Base-by-base conservation (phyloP, 441 rosid species). In the Hypseocharis bilobata region DNA sequence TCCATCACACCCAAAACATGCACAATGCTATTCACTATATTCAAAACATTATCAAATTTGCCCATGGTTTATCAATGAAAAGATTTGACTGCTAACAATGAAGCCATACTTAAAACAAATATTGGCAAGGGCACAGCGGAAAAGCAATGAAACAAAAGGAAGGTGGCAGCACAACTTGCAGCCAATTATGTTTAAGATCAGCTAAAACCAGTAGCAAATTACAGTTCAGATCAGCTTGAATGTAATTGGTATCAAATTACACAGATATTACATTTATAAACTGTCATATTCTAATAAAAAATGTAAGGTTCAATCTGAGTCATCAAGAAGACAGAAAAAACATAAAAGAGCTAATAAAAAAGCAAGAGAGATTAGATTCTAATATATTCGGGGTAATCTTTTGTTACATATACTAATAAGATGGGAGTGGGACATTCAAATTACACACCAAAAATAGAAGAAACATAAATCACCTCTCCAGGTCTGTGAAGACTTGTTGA, bases 401-500 rank as follows among this genome's bases (percentile, higher is more conserved):
- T 32, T 4, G 38, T 32, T 32, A 4, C 38, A 32, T 32, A 10
- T 32, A 10, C 38, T 32, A 32, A 32, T 32, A 32, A 10, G 38
- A 10, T 10, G 5, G 8, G 38, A 32, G 38, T 10, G 5, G 8
- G 38, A 32, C 38, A 11, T 44, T 11, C 49, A 11, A 44, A 44
- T 13, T 3, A 44, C 4, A 19, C 22, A 17, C 60, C 1, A n/a
- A 28, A 27, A 36, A 19, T 8, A 16, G 13, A 27, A 64, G 20
- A 61, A 2, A 42, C 6, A 11, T 44, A 3, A 64, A 51, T 78
- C 71, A 86, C 89, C 89, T 84, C 81, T 84, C 87, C 26, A 74
- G 52, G 65, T 84, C 87, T 60, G 87, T 64, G 79, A 84, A 86
- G 61, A 84, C 84, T 27, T 73, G 86, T 66, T 83, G 92, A 73